Conservation (phyloP, 2,329 filamentous ascomycete species). For the Aspergillus alliaceus region DNA sequence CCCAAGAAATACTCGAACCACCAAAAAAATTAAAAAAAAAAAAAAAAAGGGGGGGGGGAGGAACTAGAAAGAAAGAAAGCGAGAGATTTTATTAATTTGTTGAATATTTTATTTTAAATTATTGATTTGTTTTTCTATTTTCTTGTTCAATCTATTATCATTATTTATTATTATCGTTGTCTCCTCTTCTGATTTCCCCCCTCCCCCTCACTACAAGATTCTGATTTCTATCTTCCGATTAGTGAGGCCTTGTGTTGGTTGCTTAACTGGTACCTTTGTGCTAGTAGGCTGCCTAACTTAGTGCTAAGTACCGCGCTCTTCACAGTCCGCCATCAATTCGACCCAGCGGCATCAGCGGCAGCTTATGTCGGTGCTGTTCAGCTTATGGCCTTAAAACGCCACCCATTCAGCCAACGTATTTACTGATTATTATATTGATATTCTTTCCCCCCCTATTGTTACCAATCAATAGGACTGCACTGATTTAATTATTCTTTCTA, state of each 20-base stretch:
- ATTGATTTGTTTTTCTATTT: neutral
- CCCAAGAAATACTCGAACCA: neutral
- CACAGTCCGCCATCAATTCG: neutral
- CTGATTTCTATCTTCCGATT: neutral
- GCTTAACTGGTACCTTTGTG: neutral
- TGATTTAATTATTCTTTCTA: neutral
- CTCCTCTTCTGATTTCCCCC: neutral
- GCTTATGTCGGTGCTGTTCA: conserved; percentile 15
- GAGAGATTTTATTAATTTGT: neutral
- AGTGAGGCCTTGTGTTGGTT: neutral
- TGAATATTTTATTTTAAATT: neutral
- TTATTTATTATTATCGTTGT: neutral
- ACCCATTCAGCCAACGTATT: conserved; percentile 3
- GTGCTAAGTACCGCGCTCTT: neutral
- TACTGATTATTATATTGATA: neutral
- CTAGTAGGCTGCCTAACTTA: neutral
- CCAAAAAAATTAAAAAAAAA: neutral
- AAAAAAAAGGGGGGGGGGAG: neutral
- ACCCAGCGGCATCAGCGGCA: conserved; percentile 23
- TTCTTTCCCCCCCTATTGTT: neutral
- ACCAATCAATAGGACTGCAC: neutral
- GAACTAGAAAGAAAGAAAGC: neutral
- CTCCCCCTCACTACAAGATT: neutral
- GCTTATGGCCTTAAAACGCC: conserved; percentile 16
- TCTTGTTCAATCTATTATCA: neutral